Percentiles rank a stretch among this genome's conserved stretches.
Evolutionary conservation across 2,329 filamentous ascomycete species (phyloP).

Genomic region (Epichloe bromicola): DNA sequence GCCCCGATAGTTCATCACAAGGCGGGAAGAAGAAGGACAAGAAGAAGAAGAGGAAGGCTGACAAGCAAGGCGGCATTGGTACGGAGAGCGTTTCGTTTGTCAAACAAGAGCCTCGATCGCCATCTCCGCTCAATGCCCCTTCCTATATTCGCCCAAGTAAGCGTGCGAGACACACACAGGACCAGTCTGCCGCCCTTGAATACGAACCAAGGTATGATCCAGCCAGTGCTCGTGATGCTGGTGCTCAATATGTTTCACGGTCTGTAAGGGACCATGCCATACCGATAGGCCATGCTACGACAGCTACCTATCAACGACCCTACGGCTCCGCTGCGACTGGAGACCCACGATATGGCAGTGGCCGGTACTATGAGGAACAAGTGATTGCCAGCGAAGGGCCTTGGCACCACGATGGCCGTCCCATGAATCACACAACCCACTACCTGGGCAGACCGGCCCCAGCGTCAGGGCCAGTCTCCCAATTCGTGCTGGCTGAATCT

Average conservation of each 20-base stretch:
- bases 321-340: slow-evolving; percentile 14
- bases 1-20: slow-evolving; percentile 48
- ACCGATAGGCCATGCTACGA: background rate
- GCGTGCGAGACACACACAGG: slow-evolving; percentile 36
- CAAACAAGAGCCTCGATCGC: slow-evolving; percentile 52
- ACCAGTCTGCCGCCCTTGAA: slow-evolving; percentile 20
- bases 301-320: slow-evolving; percentile 6
- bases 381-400: slow-evolving; percentile 17
- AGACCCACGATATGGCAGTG: slow-evolving; percentile 17
- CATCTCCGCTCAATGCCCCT: slow-evolving; percentile 42
- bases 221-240: slow-evolving; percentile 22
- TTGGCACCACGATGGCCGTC: slow-evolving; percentile 25
- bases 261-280: slow-evolving; percentile 18
- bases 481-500: slow-evolving; percentile 26
- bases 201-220: slow-evolving; percentile 30
- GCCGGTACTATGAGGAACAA: slow-evolving; percentile 21
- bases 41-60: slow-evolving; percentile 41
- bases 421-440: slow-evolving; percentile 17
- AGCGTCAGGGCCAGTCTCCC: slow-evolving; percentile 27
- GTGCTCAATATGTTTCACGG: slow-evolving; percentile 20
- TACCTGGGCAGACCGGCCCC: slow-evolving; percentile 26
- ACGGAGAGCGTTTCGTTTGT: slow-evolving; percentile 39
- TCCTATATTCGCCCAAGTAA: slow-evolving; percentile 43
- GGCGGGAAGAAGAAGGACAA: slow-evolving; percentile 36
- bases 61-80: slow-evolving; percentile 34